phyloP scores from a whole-genome alignment of 345 rosid species.

The Arabis alpina region DNA sequence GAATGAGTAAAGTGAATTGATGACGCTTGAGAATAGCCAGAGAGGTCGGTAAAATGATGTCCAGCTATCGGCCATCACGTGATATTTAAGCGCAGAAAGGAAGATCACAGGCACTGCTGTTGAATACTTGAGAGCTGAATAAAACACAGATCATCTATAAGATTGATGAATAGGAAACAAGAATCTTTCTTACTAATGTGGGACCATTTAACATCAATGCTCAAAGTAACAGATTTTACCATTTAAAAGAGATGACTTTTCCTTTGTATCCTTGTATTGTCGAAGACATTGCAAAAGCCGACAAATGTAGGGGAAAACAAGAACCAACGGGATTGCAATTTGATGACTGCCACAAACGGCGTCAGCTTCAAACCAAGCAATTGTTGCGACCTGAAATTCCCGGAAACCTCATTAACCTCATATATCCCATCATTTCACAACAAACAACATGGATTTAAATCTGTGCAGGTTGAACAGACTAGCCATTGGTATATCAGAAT shows the following conservation, averaged over 20 bases:
- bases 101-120: slow-evolving; percentile 97
- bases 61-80: slow-evolving; percentile 80
- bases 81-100: slow-evolving; percentile 95
- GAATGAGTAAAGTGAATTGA: slow-evolving; percentile 93
- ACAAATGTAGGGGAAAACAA: slow-evolving; percentile 86
- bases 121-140: slow-evolving; percentile 94
- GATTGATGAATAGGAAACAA: not conserved
- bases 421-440: not conserved
- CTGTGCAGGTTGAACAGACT: not conserved
- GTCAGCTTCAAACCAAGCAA: slow-evolving; percentile 99
- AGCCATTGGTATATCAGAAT: not conserved
- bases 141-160: slow-evolving; percentile 25
- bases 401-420: slow-evolving; percentile 27
- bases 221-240: slow-evolving; percentile 48
- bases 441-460: slow-evolving; percentile 14
- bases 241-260: slow-evolving; percentile 77
- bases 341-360: slow-evolving; percentile 98
- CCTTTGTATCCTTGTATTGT: slow-evolving; percentile 90
- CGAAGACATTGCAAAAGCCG: slow-evolving; percentile 92
- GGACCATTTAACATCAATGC: slow-evolving; percentile 7
- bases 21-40: slow-evolving; percentile 87
- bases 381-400: slow-evolving; percentile 82
- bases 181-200: not conserved
- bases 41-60: slow-evolving; percentile 80
- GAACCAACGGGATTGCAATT: slow-evolving; percentile 81